Percentiles rank a stretch among this genome's conserved stretches.
These are phyloP conservation scores for Dendrothele bispora DNA, from an alignment of 768 basidiomycete genomes.

Conservation along the genomic window DNA sequence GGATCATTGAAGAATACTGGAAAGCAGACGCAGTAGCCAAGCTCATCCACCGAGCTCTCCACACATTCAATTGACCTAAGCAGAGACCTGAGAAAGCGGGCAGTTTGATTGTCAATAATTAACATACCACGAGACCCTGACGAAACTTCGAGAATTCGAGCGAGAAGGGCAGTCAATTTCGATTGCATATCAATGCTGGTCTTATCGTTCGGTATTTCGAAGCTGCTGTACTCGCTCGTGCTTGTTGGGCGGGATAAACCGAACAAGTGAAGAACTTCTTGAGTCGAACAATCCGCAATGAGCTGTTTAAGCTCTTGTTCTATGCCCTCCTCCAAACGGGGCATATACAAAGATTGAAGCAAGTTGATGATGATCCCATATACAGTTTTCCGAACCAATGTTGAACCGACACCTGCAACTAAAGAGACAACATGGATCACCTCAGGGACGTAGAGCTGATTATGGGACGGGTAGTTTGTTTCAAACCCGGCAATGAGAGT, in stretches of 20 bases:
- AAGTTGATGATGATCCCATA: slow-evolving; percentile 84
- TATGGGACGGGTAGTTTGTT: slow-evolving; percentile 47
- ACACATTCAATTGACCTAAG: slow-evolving; percentile 76
- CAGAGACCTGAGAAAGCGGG: slow-evolving; percentile 1
- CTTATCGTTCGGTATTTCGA: slow-evolving; percentile 53
- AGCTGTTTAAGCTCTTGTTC: slow-evolving; percentile 61
- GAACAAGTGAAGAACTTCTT: slow-evolving; percentile 64
- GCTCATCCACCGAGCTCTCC: slow-evolving; percentile 94
- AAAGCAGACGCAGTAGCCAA: slow-evolving; percentile 86
- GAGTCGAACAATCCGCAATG: slow-evolving; percentile 59
- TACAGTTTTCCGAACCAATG: slow-evolving; percentile 74
- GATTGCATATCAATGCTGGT: slow-evolving; percentile 67
- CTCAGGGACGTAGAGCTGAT: slow-evolving; percentile 83
- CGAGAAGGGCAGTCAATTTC: slow-evolving; percentile 59
- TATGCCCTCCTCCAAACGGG: slow-evolving; percentile 58
- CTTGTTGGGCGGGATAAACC: slow-evolving; percentile 65
- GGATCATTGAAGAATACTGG: slow-evolving; percentile 85
- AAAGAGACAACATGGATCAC: slow-evolving; percentile 77
- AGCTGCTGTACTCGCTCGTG: slow-evolving; percentile 66
- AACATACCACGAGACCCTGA: slow-evolving; percentile 68
- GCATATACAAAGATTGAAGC: slow-evolving; percentile 70
- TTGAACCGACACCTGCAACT: slow-evolving; percentile 72
- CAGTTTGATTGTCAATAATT: neutral
- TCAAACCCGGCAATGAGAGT: slow-evolving; percentile 70
- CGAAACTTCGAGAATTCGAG: slow-evolving; percentile 61